Percentiles rank a stretch among this genome's conserved stretches.
Conservation (phyloP, 208 protist species). For the Jaenimonas drosophilae region DNA sequence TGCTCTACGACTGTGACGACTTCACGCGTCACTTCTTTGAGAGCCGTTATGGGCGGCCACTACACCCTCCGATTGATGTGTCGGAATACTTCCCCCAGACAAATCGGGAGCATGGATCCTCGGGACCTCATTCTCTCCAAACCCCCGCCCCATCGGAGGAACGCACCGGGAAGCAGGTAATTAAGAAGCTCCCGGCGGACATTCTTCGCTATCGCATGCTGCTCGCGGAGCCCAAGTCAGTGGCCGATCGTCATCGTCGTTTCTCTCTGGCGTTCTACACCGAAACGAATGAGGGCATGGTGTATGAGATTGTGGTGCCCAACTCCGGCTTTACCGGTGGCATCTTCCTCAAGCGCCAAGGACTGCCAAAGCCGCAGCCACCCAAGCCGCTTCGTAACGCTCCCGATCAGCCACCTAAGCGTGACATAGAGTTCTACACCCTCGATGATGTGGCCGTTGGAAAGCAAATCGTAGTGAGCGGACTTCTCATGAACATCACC, state of each 20-base stretch:
- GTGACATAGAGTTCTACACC: constrained; percentile 31
- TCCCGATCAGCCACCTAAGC: constrained; percentile 3
- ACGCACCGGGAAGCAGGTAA: constrained; percentile 10
- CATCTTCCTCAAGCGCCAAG: constrained; percentile 58
- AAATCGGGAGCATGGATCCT: not conserved
- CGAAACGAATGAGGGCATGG: constrained; percentile 81
- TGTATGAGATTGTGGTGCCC: constrained; percentile 52
- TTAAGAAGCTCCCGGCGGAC: constrained; percentile 31
- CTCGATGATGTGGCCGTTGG: constrained; percentile 61
- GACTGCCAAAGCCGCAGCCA: constrained; percentile 41
- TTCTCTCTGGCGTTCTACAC: constrained; percentile 82
- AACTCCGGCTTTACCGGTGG: constrained; percentile 74
- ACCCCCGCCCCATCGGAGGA: constrained; percentile 2
- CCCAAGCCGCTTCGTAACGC: constrained; percentile 27
- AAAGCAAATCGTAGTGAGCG: constrained; percentile 53
- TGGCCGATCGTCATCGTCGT: constrained; percentile 43
- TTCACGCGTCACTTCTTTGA: constrained; percentile 89
- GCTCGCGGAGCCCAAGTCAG: constrained; percentile 30
- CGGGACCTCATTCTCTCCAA: too few relatives aligned
- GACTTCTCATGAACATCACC: constrained; percentile 51
- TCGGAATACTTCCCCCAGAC: constrained; percentile 20
- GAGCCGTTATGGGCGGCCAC: constrained; percentile 37
- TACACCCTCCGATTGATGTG: constrained; percentile 40
- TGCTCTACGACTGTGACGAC: constrained; percentile 92
- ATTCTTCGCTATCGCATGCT: constrained; percentile 66